These are phyloP conservation scores for Tylopilus orsonianus DNA, from an alignment of 1,284 basidiomycete species.

Conservation along the genomic window DNA sequence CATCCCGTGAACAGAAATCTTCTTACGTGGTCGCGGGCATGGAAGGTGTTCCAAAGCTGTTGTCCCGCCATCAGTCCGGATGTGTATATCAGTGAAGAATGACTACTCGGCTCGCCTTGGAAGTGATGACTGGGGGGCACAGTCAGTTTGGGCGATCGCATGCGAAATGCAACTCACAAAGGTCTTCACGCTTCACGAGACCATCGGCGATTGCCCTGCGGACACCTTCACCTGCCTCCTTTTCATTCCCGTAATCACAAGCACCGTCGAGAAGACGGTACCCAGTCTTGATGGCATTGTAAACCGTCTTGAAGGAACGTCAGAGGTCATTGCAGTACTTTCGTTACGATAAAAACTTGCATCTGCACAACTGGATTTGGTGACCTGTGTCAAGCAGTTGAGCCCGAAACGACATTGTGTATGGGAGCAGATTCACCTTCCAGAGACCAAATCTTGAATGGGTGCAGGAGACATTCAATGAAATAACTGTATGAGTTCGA, in stretches of 20 bases:
- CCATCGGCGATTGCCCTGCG: slow-evolving; percentile 74
- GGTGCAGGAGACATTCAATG: neutral
- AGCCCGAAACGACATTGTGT: slow-evolving; percentile 1
- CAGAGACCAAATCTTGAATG: slow-evolving; percentile 62
- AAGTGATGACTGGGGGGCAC: slow-evolving; percentile 56
- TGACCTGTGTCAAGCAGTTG: slow-evolving; percentile 43
- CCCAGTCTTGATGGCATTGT: slow-evolving; percentile 69
- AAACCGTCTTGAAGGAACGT: slow-evolving; percentile 49
- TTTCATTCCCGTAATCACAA: slow-evolving; percentile 84
- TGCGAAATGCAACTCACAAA: slow-evolving; percentile 55
- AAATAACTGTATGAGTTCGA: neutral
- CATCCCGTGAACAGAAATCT: neutral
- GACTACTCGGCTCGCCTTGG: slow-evolving; percentile 46
- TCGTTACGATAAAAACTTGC: slow-evolving; percentile 37
- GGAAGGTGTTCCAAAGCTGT: slow-evolving; percentile 83
- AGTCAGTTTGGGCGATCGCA: slow-evolving; percentile 5
- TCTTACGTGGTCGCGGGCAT: slow-evolving; percentile 65
- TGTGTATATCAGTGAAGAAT: neutral
- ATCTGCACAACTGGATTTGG: slow-evolving; percentile 56
- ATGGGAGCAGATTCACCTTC: slow-evolving; percentile 46
- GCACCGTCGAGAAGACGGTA: slow-evolving; percentile 85
- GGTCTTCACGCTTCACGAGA: slow-evolving; percentile 70
- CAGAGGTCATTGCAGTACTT: slow-evolving; percentile 1
- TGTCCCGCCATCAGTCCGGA: slow-evolving; percentile 2
- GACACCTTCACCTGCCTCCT: slow-evolving; percentile 78